Base-by-base conservation (phyloP, 169 alveolate genomes). In the Plasmodium reichenowi region DNA sequence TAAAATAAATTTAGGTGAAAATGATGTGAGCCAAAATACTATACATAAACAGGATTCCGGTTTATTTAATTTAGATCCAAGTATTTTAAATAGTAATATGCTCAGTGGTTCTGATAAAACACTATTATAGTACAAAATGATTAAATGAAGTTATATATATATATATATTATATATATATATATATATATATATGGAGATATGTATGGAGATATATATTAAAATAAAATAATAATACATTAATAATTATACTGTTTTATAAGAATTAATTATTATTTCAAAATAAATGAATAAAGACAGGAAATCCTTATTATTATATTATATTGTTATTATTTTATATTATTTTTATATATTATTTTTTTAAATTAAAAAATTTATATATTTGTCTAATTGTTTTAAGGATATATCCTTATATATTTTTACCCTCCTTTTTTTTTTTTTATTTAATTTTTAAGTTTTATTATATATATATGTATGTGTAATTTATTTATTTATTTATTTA, bases 331-430 rank as follows among this genome's bases (percentile, higher is more conserved):
- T 26, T 26, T 2, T 26, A 26, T 26, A 26, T 38, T 38, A 38
- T 5, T 38, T 38, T 38, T 38, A 38, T 38, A 38, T 38, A 38
- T 5, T 5, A 5, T 38, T 38, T 38, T 38, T 38, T 38, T 68
- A n/a, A 68, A 74, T n/a, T 59, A 29, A 22, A 60, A 60, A 5
- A 10, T 74, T 24, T 29, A 74, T 29, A 10, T 48, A 74, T 74
- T 74, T 74, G 88, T 74, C 88, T 74, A 74, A 60, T 74, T 50
- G 47, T 59, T 74, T 50, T 29, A 13, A 66, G 63, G 56, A 60
- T 38, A 38, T 1, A 38, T 7, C 47, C 47, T 38, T 38, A 38
- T 38, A 38, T 38, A 38, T 38, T 38, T 38, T 5, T 38, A 38
- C 9, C 45, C 26, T 38, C 54, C 38, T 45, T 22, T 73, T 74